phyloP scores from a whole-genome alignment of 768 basidiomycete species.

The Leucosporidium yakuticum region DNA sequence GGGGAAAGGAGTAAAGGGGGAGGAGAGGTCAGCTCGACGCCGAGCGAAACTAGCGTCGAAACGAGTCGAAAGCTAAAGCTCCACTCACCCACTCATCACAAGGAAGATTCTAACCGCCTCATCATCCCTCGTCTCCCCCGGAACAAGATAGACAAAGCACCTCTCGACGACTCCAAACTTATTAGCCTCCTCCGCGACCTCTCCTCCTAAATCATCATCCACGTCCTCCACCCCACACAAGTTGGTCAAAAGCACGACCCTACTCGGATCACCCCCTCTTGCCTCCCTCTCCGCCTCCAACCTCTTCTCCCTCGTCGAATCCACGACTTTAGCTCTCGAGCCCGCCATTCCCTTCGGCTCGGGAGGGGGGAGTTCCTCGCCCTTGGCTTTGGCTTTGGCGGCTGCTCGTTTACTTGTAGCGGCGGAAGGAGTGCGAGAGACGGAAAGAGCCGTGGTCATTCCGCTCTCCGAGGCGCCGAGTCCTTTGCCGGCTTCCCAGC shows the following conservation, averaged over 20 bases:
- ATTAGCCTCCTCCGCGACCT: constrained; percentile 89
- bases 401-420: constrained; percentile 4
- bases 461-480: constrained; percentile 76
- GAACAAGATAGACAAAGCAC: constrained; percentile 73
- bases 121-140: constrained; percentile 55
- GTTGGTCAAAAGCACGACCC: constrained; percentile 80
- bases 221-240: constrained; percentile 78
- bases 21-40: neutral
- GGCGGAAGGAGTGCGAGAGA: constrained; percentile 43
- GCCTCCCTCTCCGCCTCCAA: constrained; percentile 53
- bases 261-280: constrained; percentile 71
- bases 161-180: constrained; percentile 92
- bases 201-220: constrained; percentile 67
- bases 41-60: neutral
- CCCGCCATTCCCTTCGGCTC: constrained; percentile 12
- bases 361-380: neutral
- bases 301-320: constrained; percentile 10
- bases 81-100: constrained; percentile 47
- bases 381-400: neutral
- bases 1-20: neutral
- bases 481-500: constrained; percentile 88
- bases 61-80: constrained; percentile 49
- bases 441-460: constrained; percentile 79
- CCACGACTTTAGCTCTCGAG: constrained; percentile 11
- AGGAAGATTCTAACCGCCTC: constrained; percentile 87